Percentiles rank a stretch among this genome's conserved stretches.
These are phyloP conservation scores for Pythium brassicae DNA, from an alignment of 352 stramenopile species.

Conservation along the genomic window DNA sequence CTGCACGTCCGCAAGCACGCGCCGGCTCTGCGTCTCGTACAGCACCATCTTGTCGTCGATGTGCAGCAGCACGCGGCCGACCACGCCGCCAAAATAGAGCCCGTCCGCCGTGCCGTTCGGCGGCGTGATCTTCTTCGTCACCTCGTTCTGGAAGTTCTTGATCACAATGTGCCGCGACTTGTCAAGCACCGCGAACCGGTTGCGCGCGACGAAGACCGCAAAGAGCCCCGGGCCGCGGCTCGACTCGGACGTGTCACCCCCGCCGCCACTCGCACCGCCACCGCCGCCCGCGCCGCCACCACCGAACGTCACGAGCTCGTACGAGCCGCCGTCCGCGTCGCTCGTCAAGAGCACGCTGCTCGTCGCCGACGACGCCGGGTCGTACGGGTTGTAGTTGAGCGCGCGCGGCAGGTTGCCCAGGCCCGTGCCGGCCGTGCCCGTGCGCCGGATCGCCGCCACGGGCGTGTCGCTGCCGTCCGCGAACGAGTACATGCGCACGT, in stretches of 20 bases:
- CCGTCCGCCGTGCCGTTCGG: slow-evolving; percentile 94
- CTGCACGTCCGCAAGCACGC: slow-evolving; percentile 95
- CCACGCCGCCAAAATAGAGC: slow-evolving; percentile 95
- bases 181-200: slow-evolving; percentile 98
- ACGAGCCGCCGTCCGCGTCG: slow-evolving; percentile 95
- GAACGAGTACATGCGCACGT: slow-evolving; percentile 97
- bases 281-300: slow-evolving; percentile 52
- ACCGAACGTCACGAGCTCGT: slow-evolving; percentile 97
- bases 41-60: slow-evolving; percentile 97
- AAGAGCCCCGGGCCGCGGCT: slow-evolving; percentile 93
- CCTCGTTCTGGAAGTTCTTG: slow-evolving; percentile 99
- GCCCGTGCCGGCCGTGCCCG: slow-evolving; percentile 56
- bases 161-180: slow-evolving; percentile 96
- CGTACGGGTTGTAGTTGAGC: slow-evolving; percentile 96
- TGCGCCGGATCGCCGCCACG: slow-evolving; percentile 66
- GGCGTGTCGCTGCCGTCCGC: slow-evolving; percentile 71
- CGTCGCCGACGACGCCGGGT: slow-evolving; percentile 80
- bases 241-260: slow-evolving; percentile 90
- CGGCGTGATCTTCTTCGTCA: slow-evolving; percentile 96
- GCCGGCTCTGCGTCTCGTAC: slow-evolving; percentile 97
- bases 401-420: slow-evolving; percentile 93
- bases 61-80: slow-evolving; percentile 96
- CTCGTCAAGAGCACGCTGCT: slow-evolving; percentile 94
- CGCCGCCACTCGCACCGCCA: no score
- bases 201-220: slow-evolving; percentile 96